phyloP scores from a whole-genome alignment of 2,329 filamentous ascomycete genomes.

The Parastagonospora avenae region DNA sequence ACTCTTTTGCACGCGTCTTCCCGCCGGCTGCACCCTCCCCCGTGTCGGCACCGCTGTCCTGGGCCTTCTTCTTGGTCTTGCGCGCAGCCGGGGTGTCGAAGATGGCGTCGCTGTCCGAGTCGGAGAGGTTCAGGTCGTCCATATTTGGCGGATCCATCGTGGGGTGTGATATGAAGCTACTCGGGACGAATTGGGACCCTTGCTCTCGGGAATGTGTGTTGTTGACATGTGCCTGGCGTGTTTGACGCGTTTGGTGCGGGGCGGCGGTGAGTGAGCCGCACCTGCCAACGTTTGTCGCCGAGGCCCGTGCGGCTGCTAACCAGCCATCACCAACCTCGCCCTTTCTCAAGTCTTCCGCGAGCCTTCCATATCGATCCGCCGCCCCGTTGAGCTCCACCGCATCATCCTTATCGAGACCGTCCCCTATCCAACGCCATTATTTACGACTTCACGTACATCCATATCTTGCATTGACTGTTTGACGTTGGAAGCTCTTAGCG shows the following conservation, averaged over 20 bases:
- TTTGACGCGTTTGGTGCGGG: conserved; percentile 31
- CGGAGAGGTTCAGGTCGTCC: conserved; percentile 58
- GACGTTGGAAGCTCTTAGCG: conserved; percentile 6
- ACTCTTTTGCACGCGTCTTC: conserved; percentile 52
- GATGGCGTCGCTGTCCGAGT: conserved; percentile 62
- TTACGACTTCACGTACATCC: conserved; percentile 10
- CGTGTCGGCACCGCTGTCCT: conserved; percentile 33
- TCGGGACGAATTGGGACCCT: not conserved
- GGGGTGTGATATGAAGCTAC: not conserved
- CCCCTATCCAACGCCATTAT: conserved; percentile 11
- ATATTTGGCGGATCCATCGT: conserved; percentile 52
- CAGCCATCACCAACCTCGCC: conserved; percentile 35
- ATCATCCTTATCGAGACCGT: conserved; percentile 17
- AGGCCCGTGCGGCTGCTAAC: conserved; percentile 7
- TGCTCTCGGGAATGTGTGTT: not conserved
- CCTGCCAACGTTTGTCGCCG: not conserved
- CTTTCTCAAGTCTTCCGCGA: conserved; percentile 14
- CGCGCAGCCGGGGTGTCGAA: conserved; percentile 60
- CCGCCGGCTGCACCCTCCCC: conserved; percentile 48
- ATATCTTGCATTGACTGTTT: conserved; percentile 6
- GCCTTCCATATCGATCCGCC: conserved; percentile 17
- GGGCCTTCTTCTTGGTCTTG: conserved; percentile 45
- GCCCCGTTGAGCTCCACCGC: conserved; percentile 23
- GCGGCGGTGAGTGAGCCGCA: not conserved
- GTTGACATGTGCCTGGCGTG: conserved; percentile 20